Evolutionary conservation across 331 rosid genomes (phyloP).

Genomic region (Telfairia occidentalis): DNA sequence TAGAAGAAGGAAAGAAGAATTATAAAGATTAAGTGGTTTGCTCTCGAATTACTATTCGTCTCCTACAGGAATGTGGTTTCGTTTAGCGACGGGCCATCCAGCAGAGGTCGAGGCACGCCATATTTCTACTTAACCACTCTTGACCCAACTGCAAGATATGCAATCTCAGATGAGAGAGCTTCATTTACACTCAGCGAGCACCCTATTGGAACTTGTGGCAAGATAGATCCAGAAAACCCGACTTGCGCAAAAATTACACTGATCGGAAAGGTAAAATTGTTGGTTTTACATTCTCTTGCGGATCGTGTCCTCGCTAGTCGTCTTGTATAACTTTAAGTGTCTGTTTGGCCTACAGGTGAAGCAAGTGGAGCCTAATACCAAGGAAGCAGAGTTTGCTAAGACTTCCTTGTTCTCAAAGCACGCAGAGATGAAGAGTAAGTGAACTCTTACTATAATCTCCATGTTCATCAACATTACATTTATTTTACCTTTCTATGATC

Average conservation of each 20-base stretch:
- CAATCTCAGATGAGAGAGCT: conserved; percentile 48
- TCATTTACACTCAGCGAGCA: conserved; percentile 69
- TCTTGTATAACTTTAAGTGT: not conserved
- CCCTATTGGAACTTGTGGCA: conserved; percentile 81
- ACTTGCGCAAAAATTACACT: conserved; percentile 76
- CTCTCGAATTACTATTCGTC: not conserved
- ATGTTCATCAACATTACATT: not conserved
- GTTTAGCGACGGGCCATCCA: conserved; percentile 66
- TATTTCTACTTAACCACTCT: conserved; percentile 85
- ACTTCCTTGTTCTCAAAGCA: conserved; percentile 82
- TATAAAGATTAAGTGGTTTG: not conserved
- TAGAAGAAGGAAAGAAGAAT: not conserved
- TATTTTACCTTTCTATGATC: conserved; percentile 11
- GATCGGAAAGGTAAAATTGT: conserved; percentile 49
- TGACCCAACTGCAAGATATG: conserved; percentile 81
- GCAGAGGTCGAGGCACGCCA: conserved; percentile 54
- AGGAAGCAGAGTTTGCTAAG: conserved; percentile 48
- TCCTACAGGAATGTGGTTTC: conserved; percentile 74
- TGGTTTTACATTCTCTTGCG: not conserved
- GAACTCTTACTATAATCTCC: not conserved
- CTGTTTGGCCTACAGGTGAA: conserved; percentile 40
- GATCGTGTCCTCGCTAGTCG: not conserved
- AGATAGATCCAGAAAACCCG: conserved; percentile 70
- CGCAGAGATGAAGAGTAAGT: conserved; percentile 71
- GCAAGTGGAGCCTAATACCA: conserved; percentile 37